These are phyloP conservation scores for Phaeotremella fagi DNA, from an alignment of 768 basidiomycete genomes.

Conservation along the genomic window DNA sequence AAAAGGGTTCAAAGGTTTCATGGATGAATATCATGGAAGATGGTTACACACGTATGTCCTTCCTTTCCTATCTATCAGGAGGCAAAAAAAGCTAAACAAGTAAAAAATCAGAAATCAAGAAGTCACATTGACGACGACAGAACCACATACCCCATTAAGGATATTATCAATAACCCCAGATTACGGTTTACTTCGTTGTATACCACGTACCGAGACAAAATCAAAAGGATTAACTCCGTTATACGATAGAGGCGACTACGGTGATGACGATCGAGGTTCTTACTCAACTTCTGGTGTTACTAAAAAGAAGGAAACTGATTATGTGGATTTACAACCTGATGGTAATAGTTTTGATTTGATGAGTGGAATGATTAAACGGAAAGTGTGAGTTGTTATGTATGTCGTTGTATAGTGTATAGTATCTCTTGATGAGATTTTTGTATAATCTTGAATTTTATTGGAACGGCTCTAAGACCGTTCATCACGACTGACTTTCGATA, in stretches of 20 bases:
- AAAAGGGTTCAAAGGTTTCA: slow-evolving; percentile 72
- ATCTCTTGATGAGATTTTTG: no score
- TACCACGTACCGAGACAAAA: slow-evolving; percentile 35
- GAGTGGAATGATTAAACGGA: slow-evolving; percentile 71
- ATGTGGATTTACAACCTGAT: slow-evolving; percentile 90
- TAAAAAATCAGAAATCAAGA: slow-evolving; percentile 28
- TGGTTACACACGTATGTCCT: slow-evolving; percentile 88
- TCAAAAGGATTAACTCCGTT: slow-evolving; percentile 25
- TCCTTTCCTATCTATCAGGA: neutral
- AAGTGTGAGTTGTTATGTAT: slow-evolving; percentile 35
- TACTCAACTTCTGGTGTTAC: slow-evolving; percentile 25
- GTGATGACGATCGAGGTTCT: slow-evolving; percentile 32
- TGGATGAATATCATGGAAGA: slow-evolving; percentile 66
- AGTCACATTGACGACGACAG: slow-evolving; percentile 70
- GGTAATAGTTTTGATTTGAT: slow-evolving; percentile 96
- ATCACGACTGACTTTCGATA: neutral
- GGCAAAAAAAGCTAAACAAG: neutral
- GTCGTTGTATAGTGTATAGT: no score
- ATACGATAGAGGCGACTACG: slow-evolving; percentile 29
- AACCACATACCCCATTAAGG: slow-evolving; percentile 64
- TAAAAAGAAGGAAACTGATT: slow-evolving; percentile 50
- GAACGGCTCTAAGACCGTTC: no score
- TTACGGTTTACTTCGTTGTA: slow-evolving; percentile 77
- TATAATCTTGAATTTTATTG: no score
- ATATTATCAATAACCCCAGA: slow-evolving; percentile 83